phyloP scores from a whole-genome alignment of 352 stramenopile species.

The Phytophthora sp. region DNA sequence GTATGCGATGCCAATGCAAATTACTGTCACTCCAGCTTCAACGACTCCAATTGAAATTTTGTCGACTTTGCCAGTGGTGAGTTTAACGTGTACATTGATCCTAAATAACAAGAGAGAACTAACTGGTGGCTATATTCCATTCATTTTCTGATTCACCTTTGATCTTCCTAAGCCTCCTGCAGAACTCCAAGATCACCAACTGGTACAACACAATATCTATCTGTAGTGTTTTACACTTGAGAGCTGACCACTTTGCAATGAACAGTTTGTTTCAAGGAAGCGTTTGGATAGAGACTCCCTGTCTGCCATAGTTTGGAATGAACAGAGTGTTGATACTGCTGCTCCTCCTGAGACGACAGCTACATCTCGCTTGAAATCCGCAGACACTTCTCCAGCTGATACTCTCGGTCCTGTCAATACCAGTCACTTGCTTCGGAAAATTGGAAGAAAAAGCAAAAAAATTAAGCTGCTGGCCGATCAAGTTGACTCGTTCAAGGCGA shows the following conservation, averaged over 20 bases:
- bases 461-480: constrained; percentile 51
- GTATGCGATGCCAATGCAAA: neutral
- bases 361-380: neutral
- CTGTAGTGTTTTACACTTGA: neutral
- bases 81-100: neutral
- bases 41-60: constrained; percentile 37
- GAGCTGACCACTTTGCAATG: too few relatives aligned
- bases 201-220: too few relatives aligned
- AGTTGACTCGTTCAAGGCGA: constrained; percentile 47
- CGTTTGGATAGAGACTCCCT: constrained; percentile 18
- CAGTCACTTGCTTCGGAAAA: constrained; percentile 27
- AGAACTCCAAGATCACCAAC: constrained; percentile 34
- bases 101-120: neutral
- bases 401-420: constrained; percentile 1
- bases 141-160: neutral
- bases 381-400: neutral
- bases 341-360: too few relatives aligned
- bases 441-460: constrained; percentile 56
- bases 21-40: constrained; percentile 21
- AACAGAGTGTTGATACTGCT: neutral
- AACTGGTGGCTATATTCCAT: constrained; percentile 2
- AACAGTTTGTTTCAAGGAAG: constrained; percentile 33
- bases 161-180: neutral
- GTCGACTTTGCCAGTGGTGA: constrained; percentile 34
- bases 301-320: constrained; percentile 4